Evolutionary conservation across 192 early-diverging fungal species (phyloP).

Genomic region (Thoreauomyces humboldtii): DNA sequence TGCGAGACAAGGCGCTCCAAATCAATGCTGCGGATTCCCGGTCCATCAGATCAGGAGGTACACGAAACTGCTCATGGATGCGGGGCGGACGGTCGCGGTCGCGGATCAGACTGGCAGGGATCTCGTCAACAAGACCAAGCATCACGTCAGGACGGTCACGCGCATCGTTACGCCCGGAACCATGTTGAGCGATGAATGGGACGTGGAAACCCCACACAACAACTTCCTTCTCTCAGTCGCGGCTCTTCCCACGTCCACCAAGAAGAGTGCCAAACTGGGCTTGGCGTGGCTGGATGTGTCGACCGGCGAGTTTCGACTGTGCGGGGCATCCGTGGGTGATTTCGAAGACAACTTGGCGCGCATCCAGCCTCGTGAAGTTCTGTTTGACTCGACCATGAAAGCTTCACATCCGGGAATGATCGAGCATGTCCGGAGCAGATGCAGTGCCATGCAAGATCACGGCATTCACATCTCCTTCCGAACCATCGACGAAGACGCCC

Average conservation of each 20-base stretch:
- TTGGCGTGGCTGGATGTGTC: slow-evolving; percentile 91
- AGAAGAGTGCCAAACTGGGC: slow-evolving; percentile 45
- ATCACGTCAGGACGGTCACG: slow-evolving; percentile 64
- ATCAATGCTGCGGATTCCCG: slow-evolving; percentile 43
- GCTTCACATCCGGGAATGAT: slow-evolving; percentile 1
- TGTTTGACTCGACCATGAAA: slow-evolving; percentile 45
- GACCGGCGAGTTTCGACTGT: slow-evolving; percentile 82
- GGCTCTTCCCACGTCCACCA: slow-evolving; percentile 17
- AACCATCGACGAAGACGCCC: background rate
- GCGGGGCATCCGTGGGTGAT: slow-evolving; percentile 41
- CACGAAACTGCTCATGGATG: slow-evolving; percentile 28
- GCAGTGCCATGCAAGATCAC: too few species aligned
- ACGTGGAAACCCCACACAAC: slow-evolving; percentile 48
- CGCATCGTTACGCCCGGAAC: slow-evolving; percentile 87
- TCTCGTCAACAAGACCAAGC: slow-evolving; percentile 19
- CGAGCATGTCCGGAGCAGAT: background rate
- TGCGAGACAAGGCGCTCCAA: background rate
- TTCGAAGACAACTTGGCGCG: slow-evolving; percentile 72
- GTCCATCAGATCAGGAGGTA: slow-evolving; percentile 20
- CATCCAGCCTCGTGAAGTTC: slow-evolving; percentile 82
- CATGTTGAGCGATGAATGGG: slow-evolving; percentile 51
- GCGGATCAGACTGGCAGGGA: slow-evolving; percentile 38
- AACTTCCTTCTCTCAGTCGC: slow-evolving; percentile 73
- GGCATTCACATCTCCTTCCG: slow-evolving; percentile 8
- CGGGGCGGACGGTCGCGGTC: slow-evolving; percentile 46